phyloP scores from a whole-genome alignment of 257 asterid species.

The Cruciata laevipes region DNA sequence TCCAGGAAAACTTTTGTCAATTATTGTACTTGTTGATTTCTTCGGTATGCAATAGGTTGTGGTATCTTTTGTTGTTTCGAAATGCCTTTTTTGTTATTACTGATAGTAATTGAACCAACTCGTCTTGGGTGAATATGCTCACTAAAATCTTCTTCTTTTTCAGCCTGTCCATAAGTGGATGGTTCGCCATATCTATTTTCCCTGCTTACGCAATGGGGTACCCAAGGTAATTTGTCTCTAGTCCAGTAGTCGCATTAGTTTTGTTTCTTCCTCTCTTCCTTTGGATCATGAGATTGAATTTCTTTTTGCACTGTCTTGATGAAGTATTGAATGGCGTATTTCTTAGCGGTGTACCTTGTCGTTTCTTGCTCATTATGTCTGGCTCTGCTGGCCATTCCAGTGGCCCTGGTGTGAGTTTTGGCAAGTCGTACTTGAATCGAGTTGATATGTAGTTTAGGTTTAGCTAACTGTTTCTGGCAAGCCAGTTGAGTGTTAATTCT shows the following conservation, averaged over 20 bases:
- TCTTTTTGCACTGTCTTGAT: neutral
- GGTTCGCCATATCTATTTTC: constrained; percentile 90
- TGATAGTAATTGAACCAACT: neutral
- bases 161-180: constrained; percentile 99
- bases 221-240: constrained; percentile 56
- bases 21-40: neutral
- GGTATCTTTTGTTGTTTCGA: neutral
- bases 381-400: neutral
- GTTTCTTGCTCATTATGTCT: neutral
- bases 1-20: too few species aligned
- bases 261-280: neutral
- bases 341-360: neutral
- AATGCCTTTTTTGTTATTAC: neutral
- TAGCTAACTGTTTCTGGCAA: neutral
- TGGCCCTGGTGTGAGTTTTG: neutral
- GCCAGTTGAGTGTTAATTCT: neutral
- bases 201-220: constrained; percentile 81
- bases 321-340: neutral
- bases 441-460: neutral
- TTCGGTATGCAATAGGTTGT: neutral
- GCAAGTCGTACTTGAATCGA: neutral
- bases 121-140: neutral
- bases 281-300: neutral
- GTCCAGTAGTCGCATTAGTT: neutral
- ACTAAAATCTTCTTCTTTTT: constrained; percentile 17